Evolutionary conservation across 306 rosid genomes (phyloP).

Genomic region (Acacia confusa): DNA sequence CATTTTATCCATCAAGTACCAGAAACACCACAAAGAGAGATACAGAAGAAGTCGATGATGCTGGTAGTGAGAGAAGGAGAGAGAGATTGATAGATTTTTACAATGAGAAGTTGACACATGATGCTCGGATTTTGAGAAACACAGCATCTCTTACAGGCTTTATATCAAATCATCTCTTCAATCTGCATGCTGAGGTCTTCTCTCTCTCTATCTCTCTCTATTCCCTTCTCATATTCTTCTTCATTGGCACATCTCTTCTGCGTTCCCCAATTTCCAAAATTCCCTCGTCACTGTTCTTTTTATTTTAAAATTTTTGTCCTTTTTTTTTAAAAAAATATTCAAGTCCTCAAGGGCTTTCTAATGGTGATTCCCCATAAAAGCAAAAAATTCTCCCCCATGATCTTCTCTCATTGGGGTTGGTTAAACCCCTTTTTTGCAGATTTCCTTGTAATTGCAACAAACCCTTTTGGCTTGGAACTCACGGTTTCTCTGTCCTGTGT

Average conservation of each 20-base stretch:
- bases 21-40: slow-evolving; percentile 16
- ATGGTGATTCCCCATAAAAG: slow-evolving; percentile 32
- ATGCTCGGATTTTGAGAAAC: slow-evolving; percentile 78
- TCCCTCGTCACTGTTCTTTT: not conserved
- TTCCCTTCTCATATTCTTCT: slow-evolving; percentile 18
- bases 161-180: slow-evolving; percentile 63
- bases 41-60: slow-evolving; percentile 15
- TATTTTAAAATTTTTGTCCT: not conserved
- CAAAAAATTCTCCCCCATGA: slow-evolving; percentile 36
- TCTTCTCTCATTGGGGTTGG: slow-evolving; percentile 38
- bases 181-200: slow-evolving; percentile 55
- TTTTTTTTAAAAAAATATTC: not conserved
- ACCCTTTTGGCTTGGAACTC: slow-evolving; percentile 43
- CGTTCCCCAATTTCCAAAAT: slow-evolving; percentile 27
- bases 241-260: slow-evolving; percentile 31
- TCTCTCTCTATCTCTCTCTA: not conserved
- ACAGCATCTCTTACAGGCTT: slow-evolving; percentile 47
- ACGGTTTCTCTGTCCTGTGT: slow-evolving; percentile 38
- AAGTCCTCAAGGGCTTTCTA: slow-evolving; percentile 9
- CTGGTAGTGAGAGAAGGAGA: not conserved
- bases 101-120: slow-evolving; percentile 82
- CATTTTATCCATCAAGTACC: slow-evolving; percentile 53
- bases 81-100: slow-evolving; percentile 46
- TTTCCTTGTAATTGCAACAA: slow-evolving; percentile 13
- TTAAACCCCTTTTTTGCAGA: not conserved